phyloP scores from a whole-genome alignment of 805 yeast genomes.

The Cyberlindnera saturnus region DNA sequence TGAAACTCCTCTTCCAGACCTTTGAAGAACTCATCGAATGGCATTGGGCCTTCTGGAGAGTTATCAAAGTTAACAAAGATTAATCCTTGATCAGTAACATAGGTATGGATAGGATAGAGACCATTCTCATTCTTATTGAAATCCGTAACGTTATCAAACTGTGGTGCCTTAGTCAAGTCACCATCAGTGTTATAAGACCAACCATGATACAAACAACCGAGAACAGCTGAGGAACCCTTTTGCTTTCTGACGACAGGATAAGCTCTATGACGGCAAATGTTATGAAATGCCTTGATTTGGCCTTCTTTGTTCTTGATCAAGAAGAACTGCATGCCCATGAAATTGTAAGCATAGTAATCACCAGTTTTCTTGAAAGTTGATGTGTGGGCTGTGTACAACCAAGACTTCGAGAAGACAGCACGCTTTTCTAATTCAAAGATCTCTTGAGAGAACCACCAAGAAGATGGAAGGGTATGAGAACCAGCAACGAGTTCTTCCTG shows the following conservation, averaged over 20 bases:
- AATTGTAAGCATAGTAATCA: constrained; percentile 45
- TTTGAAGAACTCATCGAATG: constrained; percentile 46
- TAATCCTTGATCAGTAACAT: constrained; percentile 50
- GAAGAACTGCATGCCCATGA: constrained; percentile 51
- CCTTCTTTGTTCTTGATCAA: constrained; percentile 49
- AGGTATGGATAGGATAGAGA: constrained; percentile 47
- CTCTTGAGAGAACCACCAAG: constrained; percentile 60
- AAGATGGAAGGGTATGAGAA: constrained; percentile 54
- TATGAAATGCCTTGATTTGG: constrained; percentile 53
- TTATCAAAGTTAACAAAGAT: constrained; percentile 50
- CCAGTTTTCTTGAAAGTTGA: constrained; percentile 53
- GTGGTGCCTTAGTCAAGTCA: constrained; percentile 53
- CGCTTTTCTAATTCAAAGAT: constrained; percentile 54
- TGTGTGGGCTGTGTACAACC: constrained; percentile 49
- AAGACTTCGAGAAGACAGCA: constrained; percentile 48
- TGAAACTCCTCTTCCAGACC: constrained; percentile 47
- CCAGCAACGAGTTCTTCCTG: constrained; percentile 23
- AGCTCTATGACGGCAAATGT: constrained; percentile 61
- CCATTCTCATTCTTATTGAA: constrained; percentile 51
- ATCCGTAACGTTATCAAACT: constrained; percentile 53
- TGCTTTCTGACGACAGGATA: constrained; percentile 56
- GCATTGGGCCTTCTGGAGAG: constrained; percentile 29
- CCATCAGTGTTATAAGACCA: constrained; percentile 65
- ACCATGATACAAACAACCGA: constrained; percentile 60
- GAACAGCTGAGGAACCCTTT: constrained; percentile 48